A percentile compares a stretch with the other conserved stretches of the same genome.
phyloP scores from a whole-genome alignment of 2,329 filamentous ascomycete genomes.

The Cadophora gregata region DNA sequence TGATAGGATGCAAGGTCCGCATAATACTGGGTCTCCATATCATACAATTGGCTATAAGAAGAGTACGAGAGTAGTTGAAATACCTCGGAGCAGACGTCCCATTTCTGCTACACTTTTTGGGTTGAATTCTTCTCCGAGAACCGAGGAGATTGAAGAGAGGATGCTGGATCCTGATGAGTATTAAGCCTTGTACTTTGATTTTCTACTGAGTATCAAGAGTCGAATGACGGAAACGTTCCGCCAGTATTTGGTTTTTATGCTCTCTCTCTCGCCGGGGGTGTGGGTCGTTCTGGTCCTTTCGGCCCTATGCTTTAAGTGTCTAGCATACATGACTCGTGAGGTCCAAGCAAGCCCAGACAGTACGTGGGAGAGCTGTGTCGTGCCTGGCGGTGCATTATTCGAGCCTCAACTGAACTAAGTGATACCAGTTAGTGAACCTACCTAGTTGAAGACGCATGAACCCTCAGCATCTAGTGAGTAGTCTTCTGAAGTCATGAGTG shows the following conservation, averaged over 20 bases:
- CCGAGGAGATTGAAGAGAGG: constrained; percentile 12
- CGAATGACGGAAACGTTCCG: not conserved
- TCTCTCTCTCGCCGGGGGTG: too few relatives aligned
- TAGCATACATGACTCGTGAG: too few relatives aligned
- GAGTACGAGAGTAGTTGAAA: not conserved
- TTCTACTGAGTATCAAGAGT: not conserved
- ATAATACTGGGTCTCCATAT: constrained; percentile 6
- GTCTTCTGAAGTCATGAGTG: too few relatives aligned
- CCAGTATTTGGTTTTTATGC: not conserved
- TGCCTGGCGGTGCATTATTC: too few relatives aligned
- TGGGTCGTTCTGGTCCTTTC: too few relatives aligned
- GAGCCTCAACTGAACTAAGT: too few relatives aligned
- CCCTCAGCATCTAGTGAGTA: too few relatives aligned
- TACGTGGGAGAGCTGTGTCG: too few relatives aligned
- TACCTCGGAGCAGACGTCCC: not conserved
- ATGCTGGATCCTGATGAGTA: constrained; percentile 8
- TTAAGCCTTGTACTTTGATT: not conserved
- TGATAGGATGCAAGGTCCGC: constrained; percentile 13
- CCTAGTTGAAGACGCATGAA: too few relatives aligned
- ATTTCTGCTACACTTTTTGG: not conserved
- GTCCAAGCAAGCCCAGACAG: too few relatives aligned
- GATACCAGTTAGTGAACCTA: too few relatives aligned
- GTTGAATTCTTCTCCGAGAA: not conserved
- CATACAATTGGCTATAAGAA: constrained; percentile 10
- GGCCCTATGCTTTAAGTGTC: too few relatives aligned